Conservation (phyloP, 2,329 filamentous ascomycete genomes). For the Akanthomyces lecanii region DNA sequence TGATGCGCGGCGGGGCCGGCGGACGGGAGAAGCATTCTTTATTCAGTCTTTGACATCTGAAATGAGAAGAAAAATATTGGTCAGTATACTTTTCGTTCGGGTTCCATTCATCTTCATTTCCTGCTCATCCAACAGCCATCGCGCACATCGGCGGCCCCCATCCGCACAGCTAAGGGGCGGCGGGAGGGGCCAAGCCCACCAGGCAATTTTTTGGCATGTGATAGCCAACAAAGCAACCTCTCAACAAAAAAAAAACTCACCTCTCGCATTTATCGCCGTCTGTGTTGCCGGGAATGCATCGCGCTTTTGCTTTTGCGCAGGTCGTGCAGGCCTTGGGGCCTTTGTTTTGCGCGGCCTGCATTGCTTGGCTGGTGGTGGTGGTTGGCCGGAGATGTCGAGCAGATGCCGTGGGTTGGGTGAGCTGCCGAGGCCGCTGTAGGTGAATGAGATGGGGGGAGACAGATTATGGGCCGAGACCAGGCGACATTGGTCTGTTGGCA, state of each 20-base stretch:
- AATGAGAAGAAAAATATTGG: not conserved
- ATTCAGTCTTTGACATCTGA: slow-evolving; percentile 44
- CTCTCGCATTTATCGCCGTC: slow-evolving; percentile 43
- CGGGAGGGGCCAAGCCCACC: not conserved
- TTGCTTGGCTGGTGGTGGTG: slow-evolving; percentile 3
- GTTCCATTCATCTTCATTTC: not conserved
- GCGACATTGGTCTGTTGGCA: slow-evolving; percentile 5
- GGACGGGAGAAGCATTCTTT: slow-evolving; percentile 45
- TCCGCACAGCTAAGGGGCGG: not conserved
- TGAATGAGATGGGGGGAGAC: not conserved
- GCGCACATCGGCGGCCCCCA: not conserved
- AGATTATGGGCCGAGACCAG: slow-evolving; percentile 10
- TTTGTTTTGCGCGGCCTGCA: slow-evolving; percentile 31
- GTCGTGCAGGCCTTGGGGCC: slow-evolving; percentile 48
- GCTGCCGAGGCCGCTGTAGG: slow-evolving; percentile 2
- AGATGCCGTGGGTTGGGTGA: slow-evolving; percentile 13
- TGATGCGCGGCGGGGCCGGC: slow-evolving; percentile 44
- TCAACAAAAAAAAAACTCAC: slow-evolving; percentile 28
- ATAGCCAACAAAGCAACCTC: slow-evolving; percentile 10
- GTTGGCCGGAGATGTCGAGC: not conserved
- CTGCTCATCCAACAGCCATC: not conserved
- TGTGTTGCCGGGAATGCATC: slow-evolving; percentile 42
- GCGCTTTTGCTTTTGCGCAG: slow-evolving; percentile 49
- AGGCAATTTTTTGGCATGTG: slow-evolving; percentile 8
- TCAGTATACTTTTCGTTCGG: not conserved